Percentiles rank a stretch among this genome's conserved stretches.
These are phyloP conservation scores for Russula emetica DNA, from an alignment of 768 basidiomycete species.

Conservation along the genomic window DNA sequence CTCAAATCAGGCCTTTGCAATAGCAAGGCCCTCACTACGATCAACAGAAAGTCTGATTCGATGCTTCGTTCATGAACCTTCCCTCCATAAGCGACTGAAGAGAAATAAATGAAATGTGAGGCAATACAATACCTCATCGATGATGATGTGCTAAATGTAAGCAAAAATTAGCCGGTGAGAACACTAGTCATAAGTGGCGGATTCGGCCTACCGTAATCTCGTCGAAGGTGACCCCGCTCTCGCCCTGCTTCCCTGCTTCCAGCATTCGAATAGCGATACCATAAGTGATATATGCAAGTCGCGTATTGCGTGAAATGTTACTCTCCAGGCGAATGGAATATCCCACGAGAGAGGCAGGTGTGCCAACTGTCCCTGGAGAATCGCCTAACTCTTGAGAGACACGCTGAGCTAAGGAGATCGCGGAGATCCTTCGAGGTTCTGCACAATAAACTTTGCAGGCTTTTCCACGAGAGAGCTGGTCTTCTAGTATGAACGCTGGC, in stretches of 20 bases:
- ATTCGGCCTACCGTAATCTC: conserved; percentile 75
- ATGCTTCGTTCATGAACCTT: conserved; percentile 95
- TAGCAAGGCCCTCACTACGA: conserved; percentile 83
- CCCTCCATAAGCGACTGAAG: not conserved
- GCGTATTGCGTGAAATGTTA: conserved; percentile 73
- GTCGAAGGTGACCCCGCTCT: conserved; percentile 79
- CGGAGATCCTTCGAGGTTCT: conserved; percentile 92
- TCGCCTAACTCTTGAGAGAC: conserved; percentile 94
- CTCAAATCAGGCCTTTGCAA: conserved; percentile 77
- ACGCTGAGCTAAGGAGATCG: conserved; percentile 91
- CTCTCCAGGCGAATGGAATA: conserved; percentile 94
- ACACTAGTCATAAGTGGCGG: conserved; percentile 14
- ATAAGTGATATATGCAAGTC: conserved; percentile 82
- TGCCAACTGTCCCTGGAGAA: conserved; percentile 69
- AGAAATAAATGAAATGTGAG: conserved; percentile 9
- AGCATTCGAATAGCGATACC: conserved; percentile 96
- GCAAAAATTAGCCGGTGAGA: conserved; percentile 17
- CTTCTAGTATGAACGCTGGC: conserved; percentile 89
- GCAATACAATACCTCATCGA: conserved; percentile 68
- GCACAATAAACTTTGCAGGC: conserved; percentile 92
- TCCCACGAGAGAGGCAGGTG: conserved; percentile 74
- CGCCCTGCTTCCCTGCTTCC: conserved; percentile 70
- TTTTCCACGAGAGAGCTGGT: conserved; percentile 73
- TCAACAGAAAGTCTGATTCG: conserved; percentile 94
- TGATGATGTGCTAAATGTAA: conserved; percentile 72